Conservation (phyloP, 164 flowering plant genomes). For the Buxus sempervirens region DNA sequence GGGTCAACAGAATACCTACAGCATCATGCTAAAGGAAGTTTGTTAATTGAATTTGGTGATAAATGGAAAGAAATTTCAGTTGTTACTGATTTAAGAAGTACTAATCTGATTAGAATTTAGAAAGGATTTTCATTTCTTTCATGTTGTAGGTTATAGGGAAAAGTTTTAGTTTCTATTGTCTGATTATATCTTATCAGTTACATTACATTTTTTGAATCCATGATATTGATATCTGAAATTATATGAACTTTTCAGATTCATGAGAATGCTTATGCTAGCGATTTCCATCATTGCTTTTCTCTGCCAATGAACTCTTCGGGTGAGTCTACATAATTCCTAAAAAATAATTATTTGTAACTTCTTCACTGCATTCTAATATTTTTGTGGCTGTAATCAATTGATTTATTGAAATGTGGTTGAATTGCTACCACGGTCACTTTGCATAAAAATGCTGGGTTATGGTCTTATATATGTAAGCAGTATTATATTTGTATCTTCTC, state of each 20-base stretch:
- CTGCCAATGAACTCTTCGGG: constrained; percentile 76
- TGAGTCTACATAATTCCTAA: constrained; percentile 16
- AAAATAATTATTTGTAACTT: background rate
- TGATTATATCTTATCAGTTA: background rate
- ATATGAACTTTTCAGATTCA: constrained; percentile 63
- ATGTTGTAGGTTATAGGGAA: background rate
- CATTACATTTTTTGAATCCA: background rate
- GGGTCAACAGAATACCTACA: background rate
- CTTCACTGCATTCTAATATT: background rate
- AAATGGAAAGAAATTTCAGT: background rate
- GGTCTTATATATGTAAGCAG: background rate
- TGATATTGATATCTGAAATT: background rate
- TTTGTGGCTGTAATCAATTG: background rate
- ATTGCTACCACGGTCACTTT: no score
- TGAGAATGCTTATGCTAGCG: constrained; percentile 92
- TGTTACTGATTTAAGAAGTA: background rate
- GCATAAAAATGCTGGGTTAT: no score
- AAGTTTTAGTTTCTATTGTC: background rate
- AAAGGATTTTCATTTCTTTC: background rate
- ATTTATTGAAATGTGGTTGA: background rate
- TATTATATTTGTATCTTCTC: background rate
- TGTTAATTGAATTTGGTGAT: no score
- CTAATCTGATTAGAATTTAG: background rate
- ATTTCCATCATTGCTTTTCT: constrained; percentile 92
- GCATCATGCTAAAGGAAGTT: background rate